phyloP scores from a whole-genome alignment of 1,284 basidiomycete species.

The Wallemia hederae region DNA sequence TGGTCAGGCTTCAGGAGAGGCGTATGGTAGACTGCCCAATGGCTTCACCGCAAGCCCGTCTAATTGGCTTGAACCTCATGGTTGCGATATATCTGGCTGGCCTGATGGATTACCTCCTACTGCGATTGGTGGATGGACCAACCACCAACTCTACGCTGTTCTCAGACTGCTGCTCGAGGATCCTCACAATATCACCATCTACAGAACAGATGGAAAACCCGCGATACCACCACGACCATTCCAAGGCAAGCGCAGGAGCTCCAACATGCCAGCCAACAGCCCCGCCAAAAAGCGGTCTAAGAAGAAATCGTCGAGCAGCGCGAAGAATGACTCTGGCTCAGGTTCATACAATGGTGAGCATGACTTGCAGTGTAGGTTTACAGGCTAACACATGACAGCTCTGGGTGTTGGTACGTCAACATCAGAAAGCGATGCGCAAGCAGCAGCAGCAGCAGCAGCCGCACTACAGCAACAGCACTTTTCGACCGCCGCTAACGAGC shows the following conservation, averaged over 20 bases:
- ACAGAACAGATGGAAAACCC: neutral
- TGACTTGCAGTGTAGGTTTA: neutral
- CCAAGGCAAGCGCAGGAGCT: neutral
- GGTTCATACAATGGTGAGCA: neutral
- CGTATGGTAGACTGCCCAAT: neutral
- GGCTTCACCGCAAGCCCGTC: neutral
- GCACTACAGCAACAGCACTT: neutral
- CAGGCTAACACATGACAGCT: neutral
- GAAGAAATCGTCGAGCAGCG: neutral
- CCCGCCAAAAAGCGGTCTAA: neutral
- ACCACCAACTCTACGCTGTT: neutral
- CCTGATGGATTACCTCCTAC: neutral
- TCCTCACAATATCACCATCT: neutral
- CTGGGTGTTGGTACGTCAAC: neutral
- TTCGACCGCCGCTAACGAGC: neutral
- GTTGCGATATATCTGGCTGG: slow-evolving; percentile 1
- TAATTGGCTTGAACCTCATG: neutral
- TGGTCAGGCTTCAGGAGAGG: neutral
- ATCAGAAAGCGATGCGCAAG: neutral
- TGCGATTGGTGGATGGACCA: neutral
- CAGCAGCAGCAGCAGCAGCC: neutral
- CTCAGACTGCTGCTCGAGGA: neutral
- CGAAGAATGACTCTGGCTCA: neutral
- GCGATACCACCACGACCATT: neutral
- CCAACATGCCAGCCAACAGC: neutral